These are phyloP conservation scores for Fusarium clavum DNA, from an alignment of 2,329 filamentous ascomycete genomes.

Conservation along the genomic window DNA sequence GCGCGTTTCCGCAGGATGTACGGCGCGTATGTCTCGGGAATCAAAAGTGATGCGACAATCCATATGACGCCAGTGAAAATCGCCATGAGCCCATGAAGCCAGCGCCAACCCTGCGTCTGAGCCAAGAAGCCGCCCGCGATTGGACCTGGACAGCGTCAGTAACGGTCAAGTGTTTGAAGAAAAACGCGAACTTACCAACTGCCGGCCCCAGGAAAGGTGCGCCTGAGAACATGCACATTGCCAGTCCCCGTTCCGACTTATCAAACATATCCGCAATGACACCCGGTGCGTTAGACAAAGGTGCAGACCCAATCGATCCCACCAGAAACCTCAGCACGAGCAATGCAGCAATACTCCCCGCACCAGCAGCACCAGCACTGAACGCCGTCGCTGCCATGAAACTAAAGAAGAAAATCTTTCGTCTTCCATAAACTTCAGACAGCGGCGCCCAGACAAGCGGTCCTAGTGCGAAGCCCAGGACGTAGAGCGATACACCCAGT, in stretches of 20 bases:
- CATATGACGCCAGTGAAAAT: conserved; percentile 57
- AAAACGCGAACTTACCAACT: neutral
- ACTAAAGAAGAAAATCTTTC: conserved; percentile 67
- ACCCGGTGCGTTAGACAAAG: conserved; percentile 10
- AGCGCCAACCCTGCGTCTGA: conserved; percentile 67
- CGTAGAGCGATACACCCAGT: conserved; percentile 72
- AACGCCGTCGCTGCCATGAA: conserved; percentile 69
- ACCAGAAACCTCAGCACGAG: conserved; percentile 10
- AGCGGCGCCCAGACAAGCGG: conserved; percentile 74
- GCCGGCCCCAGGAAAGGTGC: conserved; percentile 53
- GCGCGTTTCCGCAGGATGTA: conserved; percentile 37
- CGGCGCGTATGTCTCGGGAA: conserved; percentile 49
- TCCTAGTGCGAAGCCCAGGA: conserved; percentile 70
- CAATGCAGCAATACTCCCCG: conserved; percentile 66
- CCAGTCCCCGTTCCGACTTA: conserved; percentile 61
- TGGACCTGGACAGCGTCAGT: too few relatives aligned
- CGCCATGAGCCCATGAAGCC: conserved; percentile 50
- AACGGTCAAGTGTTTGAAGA: too few relatives aligned
- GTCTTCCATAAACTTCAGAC: conserved; percentile 70
- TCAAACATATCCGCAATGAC: conserved; percentile 49
- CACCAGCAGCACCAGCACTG: conserved; percentile 68
- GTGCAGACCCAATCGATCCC: conserved; percentile 6
- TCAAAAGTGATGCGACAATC: conserved; percentile 57
- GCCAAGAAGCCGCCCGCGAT: conserved; percentile 69
- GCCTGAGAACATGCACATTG: conserved; percentile 65